Base-by-base conservation (phyloP, 2,329 filamentous ascomycete species). In the Magnaporthales sp. region DNA sequence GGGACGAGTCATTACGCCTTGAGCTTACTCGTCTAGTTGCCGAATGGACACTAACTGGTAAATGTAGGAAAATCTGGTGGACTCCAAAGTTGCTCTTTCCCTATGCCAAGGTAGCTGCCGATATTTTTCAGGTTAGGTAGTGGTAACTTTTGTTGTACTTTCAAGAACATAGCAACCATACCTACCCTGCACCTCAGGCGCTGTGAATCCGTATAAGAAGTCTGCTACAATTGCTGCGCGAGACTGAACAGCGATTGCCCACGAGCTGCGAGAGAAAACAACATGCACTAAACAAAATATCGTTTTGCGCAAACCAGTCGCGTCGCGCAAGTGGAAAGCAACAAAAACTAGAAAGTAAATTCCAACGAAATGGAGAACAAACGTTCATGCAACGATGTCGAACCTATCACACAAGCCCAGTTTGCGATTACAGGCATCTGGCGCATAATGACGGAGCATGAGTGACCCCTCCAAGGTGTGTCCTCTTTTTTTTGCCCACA, bases 351-450 rank as follows among this genome's bases (percentile, higher is more conserved):
- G 56, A 27, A 58, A 58, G 54, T 29, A 26, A 60, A 19, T 13
- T 27, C 19, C 2, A 19, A 15, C 11, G 11, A 29, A 29, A 27
- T 27, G 27, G 56, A 60, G 56, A 27, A 60, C 56, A 51, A n/a
- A 51, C 19, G 38, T 51, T 60, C 24, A 15, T 58, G 24, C 26
- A 24, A 29, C 3, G 56, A 60, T 19, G 24, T 9, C 19, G 56
- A 62, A 68, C 71, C 71, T 70, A 73, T 72, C 71, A 72, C 58
- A 56, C 46, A 65, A 46, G 62, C 58, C 68, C 38, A 64, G 70
- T 69, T 71, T 65, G 13, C 62, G 70, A 69, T 72, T 67, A 72
- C 70, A 64, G 22, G 46, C 66, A 31, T 60, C 26, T 60, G 56
- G 56, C 56, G 56, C 56, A 60, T 60, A 60, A 60, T 60, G 56